Evolutionary conservation across 23 red algal species (phyloP), one percentile per base, ranked within the genome.

Genomic region (Gracilaria domingensis): DNA sequence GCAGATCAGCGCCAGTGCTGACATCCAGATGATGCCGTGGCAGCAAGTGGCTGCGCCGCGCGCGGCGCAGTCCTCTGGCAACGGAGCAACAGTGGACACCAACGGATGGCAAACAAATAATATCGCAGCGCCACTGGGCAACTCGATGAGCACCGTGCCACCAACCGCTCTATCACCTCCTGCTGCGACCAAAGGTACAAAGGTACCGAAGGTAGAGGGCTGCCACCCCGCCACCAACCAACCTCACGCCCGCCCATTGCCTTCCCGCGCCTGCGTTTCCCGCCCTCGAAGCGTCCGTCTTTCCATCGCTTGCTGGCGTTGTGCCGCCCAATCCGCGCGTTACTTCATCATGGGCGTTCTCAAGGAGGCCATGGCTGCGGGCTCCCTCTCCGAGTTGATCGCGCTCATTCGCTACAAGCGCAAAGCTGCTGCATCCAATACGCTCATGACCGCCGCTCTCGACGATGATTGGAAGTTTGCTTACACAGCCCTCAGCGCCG

Each of bases 381-480:
- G 77, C 58, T 76, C 66, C 51, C 88, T 88, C 66, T 39, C 82
- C 17, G 95, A 96, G 75, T 44, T 92, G 54, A 44, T 92, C 70
- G 95, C 95, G 36, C 80, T 96, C 28, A 14, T 93, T 8, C 87
- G 85, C 55, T 96, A 93, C 80, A 66, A 69, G 48, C 81, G 62
- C 34, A 92, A 88, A 81, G 89, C 82, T 14, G 75, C 60, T 48
- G 76, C 82, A 12, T 54, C 74, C 12, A 47, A 33, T 33, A 28
- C 2, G 24, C 42, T 61, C 4, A 71, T 83, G 65, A 93, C 81
- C 35, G 51, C 37, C 59, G 44, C 85, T 0, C 56, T 81, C 32
- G 84, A 77, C 26, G 66, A 76, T 25, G 47, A 94, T 64, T 99
- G 93, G 93, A 59, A 40, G 16, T 99, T 85, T 65, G 95, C 91